Conservation (phyloP, 257 asterid genomes). For the Penstemon newberryi region DNA sequence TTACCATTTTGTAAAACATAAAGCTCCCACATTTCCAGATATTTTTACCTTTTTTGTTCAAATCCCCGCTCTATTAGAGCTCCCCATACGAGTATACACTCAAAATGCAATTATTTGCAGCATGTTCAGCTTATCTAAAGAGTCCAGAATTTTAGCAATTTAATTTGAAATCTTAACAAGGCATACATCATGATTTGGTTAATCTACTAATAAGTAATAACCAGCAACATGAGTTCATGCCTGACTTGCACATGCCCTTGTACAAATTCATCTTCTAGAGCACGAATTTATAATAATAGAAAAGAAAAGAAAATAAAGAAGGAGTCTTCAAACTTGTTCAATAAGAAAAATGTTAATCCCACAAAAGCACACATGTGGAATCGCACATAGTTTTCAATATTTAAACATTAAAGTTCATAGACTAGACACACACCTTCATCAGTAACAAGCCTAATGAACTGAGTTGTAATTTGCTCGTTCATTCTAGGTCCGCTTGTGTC, state of each 20-base stretch:
- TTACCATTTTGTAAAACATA: constrained; percentile 2
- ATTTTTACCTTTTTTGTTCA: not conserved
- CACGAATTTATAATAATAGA: too few relatives aligned
- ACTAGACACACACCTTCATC: constrained; percentile 56
- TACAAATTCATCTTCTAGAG: too few relatives aligned
- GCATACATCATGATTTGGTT: not conserved
- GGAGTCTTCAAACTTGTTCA: too few relatives aligned
- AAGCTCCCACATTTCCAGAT: not conserved
- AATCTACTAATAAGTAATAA: not conserved
- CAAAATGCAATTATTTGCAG: not conserved
- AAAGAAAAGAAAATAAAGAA: too few relatives aligned
- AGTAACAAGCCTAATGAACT: constrained; percentile 61
- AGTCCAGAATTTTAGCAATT: not conserved
- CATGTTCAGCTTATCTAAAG: not conserved
- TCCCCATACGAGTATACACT: not conserved
- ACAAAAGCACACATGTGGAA: not conserved
- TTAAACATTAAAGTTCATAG: not conserved
- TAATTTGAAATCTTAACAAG: not conserved
- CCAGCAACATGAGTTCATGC: not conserved
- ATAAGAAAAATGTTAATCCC: not conserved
- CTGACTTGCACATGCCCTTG: too few relatives aligned
- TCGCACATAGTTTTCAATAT: not conserved
- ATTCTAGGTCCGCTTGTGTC: constrained; percentile 52
- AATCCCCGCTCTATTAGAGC: not conserved
- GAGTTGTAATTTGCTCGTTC: constrained; percentile 64